Evolutionary conservation across 1,139 yeast genomes (phyloP).

Genomic region (Casaregolazyma lundiana): DNA sequence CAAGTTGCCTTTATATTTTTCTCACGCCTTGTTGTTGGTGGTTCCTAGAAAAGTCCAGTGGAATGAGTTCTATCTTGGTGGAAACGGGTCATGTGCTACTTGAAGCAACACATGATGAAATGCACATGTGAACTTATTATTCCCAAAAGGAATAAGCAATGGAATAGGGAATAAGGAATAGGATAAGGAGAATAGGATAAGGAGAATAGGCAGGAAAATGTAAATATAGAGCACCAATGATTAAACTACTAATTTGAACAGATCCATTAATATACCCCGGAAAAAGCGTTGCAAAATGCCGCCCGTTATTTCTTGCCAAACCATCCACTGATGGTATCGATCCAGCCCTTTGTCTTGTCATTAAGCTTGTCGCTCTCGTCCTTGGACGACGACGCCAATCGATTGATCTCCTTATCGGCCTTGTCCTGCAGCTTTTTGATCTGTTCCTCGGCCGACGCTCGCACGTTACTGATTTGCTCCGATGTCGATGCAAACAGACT

Average conservation of each 20-base stretch:
- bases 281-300: no score
- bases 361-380: constrained; percentile 13
- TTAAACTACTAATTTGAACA: no score
- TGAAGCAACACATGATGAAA: background rate
- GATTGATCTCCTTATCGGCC: constrained; percentile 8
- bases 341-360: constrained; percentile 13
- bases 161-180: no score
- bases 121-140: constrained; percentile 11
- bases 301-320: constrained; percentile 4
- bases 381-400: constrained; percentile 17
- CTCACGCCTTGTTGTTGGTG: background rate
- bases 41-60: background rate
- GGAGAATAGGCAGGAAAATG: no score
- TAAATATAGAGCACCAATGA: no score
- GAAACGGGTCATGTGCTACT: constrained; percentile 7
- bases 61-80: constrained; percentile 6
- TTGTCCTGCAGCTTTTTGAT: constrained; percentile 13
- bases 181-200: no score
- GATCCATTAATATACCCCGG: no score
- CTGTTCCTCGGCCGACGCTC: constrained; percentile 13
- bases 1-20: background rate
- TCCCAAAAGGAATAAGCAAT: constrained; percentile 1
- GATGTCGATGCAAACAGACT: constrained; percentile 5
- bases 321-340: constrained; percentile 14
- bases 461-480: constrained; percentile 10